Evolutionary conservation across 495 filamentous ascomycete species (phyloP).

Genomic region (Penicillium tannophilum): DNA sequence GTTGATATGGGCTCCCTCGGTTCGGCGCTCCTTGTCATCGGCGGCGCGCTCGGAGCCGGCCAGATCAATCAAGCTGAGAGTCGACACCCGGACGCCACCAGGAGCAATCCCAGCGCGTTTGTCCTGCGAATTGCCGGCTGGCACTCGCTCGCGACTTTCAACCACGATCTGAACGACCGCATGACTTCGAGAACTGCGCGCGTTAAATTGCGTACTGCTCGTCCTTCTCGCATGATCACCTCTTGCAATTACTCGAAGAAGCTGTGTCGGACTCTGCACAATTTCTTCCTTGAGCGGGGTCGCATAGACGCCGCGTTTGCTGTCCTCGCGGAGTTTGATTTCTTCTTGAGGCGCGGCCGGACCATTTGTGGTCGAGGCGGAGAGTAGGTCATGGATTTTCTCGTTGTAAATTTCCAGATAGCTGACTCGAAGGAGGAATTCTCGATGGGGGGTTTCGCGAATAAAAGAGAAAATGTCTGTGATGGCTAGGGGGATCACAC

Average conservation of each 20-base stretch:
- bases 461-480: constrained; percentile 99
- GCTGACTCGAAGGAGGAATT: constrained; percentile 94
- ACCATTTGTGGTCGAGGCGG: constrained; percentile 59
- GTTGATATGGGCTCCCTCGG: constrained; percentile 97
- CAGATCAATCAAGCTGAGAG: constrained; percentile 92
- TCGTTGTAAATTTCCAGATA: constrained; percentile 99
- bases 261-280: constrained; percentile 94
- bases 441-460: constrained; percentile 89
- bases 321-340: constrained; percentile 94
- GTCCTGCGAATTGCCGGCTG: constrained; percentile 56
- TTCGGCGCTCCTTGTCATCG: constrained; percentile 89
- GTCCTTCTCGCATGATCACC: constrained; percentile 89
- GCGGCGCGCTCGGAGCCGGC: constrained; percentile 95
- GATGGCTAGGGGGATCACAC: constrained; percentile 95
- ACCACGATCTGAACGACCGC: constrained; percentile 99
- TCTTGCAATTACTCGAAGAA: constrained; percentile 91
- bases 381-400: constrained; percentile 91
- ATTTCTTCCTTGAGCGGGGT: constrained; percentile 97
- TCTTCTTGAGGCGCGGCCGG: constrained; percentile 67
- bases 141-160: constrained; percentile 85
- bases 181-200: constrained; percentile 94
- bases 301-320: constrained; percentile 94
- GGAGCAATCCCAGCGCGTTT: constrained; percentile 79
- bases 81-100: constrained; percentile 93
- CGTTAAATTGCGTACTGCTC: constrained; percentile 93